Base-by-base conservation (phyloP, 1,284 basidiomycete genomes). In the Ganoderma multipileum region DNA sequence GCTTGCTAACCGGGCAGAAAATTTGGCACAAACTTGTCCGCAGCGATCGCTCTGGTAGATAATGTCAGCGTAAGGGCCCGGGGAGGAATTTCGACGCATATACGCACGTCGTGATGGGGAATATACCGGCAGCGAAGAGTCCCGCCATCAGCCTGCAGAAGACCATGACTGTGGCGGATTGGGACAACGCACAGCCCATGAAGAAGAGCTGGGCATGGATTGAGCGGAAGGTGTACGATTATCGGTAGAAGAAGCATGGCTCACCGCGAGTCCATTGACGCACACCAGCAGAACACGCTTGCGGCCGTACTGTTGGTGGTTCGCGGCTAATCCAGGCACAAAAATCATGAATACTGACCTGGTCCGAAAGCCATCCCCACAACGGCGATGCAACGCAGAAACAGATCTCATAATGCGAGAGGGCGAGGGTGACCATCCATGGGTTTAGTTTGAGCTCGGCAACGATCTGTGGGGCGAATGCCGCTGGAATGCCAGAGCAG, bases 201-300 rank as follows among this genome's bases (percentile, higher is more conserved):
- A 41, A 38, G n/a, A 60, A 60, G 23, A 60, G 58, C 58, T 60
- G 39, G 3, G 1, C 6, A 28, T 23, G 9, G n/a, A 6, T 42
- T 9, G 14, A 44, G 18, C 20, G 28, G 3, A 18, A 30, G 7
- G 23, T 30, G 11, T 7, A n/a, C n/a, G 6, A 11, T 26, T 5
- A 3, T n/a, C 9, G 26, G 18, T 44, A 6, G 39, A 57, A 20
- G 44, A 30, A 18, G 9, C 18, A 42, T 28, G 8, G 44, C 55
- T 47, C 36, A 66, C 65, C 30, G 65, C 39, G 20, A 66, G 23
- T 28, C 50, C 38, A n/a, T 62, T 62, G 60, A 66, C 33, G 39
- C 58, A 66, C 14, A 62, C 14, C 11, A 66, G 60, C 36, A 62
- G 39, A 38, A 66, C 16, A 6, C 60, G 65, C 39, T 59, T 66